These are phyloP conservation scores for Spathaspora girioi DNA, from an alignment of 805 yeast genomes.

Conservation along the genomic window DNA sequence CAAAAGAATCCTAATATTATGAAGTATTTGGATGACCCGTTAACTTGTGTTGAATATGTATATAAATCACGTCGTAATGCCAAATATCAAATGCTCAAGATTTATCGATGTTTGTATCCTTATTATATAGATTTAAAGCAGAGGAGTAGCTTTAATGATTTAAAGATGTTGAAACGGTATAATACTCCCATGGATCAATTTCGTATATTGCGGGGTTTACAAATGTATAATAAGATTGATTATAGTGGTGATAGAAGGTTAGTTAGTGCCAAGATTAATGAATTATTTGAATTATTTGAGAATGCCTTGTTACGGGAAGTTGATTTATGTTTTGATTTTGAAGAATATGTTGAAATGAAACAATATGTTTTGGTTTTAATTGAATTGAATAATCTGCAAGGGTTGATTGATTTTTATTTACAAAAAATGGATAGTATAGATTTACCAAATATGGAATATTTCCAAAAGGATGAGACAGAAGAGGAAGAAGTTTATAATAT, in stretches of 20 bases:
- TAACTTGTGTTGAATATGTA: conserved; percentile 30
- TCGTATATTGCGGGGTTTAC: conserved; percentile 36
- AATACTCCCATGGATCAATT: conserved; percentile 53
- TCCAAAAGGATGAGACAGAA: conserved; percentile 30
- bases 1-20: conserved; percentile 1
- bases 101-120: conserved; percentile 36
- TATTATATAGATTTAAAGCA: conserved; percentile 46
- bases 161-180: conserved; percentile 44
- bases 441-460: conserved; percentile 19
- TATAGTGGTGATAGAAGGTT: conserved; percentile 23
- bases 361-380: conserved; percentile 33
- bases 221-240: conserved; percentile 35
- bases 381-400: conserved; percentile 37
- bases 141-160: conserved; percentile 36
- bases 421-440: conserved; percentile 22
- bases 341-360: conserved; percentile 39
- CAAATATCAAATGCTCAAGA: conserved; percentile 33
- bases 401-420: conserved; percentile 40
- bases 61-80: conserved; percentile 28
- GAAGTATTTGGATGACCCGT: conserved; percentile 19
- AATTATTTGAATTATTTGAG: conserved; percentile 65
- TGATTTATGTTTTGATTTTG: conserved; percentile 50
- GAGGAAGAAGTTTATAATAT: conserved; percentile 18
- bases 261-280: conserved; percentile 43
- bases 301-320: conserved; percentile 68